A percentile compares a stretch with the other conserved stretches of the same genome.
These are phyloP conservation scores for Moricandia arvensis DNA, from an alignment of 345 rosid species.

Conservation along the genomic window DNA sequence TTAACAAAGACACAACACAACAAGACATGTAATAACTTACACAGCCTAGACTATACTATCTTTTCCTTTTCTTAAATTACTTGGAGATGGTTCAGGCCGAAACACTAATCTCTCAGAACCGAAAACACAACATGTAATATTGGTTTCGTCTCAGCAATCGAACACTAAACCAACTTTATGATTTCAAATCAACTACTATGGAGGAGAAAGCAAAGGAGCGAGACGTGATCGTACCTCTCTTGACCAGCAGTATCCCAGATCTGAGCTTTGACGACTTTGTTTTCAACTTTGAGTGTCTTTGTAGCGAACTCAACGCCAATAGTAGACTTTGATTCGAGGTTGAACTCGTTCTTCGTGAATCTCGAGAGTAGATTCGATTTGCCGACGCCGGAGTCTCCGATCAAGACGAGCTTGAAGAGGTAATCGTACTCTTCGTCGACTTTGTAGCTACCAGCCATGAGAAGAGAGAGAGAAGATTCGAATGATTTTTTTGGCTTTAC, in stretches of 20 bases:
- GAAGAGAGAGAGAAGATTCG: neutral
- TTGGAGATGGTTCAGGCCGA: too few species aligned
- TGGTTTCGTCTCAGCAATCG: too few species aligned
- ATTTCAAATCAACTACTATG: neutral
- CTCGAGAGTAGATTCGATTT: slow-evolving; percentile 39
- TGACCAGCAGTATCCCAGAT: slow-evolving; percentile 45
- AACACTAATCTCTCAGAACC: too few species aligned
- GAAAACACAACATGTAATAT: too few species aligned
- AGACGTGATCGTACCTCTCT: slow-evolving; percentile 29
- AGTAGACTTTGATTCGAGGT: slow-evolving; percentile 40
- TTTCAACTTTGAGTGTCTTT: slow-evolving; percentile 27
- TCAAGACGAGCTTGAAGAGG: slow-evolving; percentile 42
- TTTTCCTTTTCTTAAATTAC: too few species aligned
- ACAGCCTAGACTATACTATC: too few species aligned
- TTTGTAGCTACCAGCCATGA: slow-evolving; percentile 32
- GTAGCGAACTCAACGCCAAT: slow-evolving; percentile 44
- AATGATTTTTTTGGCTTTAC: neutral
- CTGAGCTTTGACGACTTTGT: slow-evolving; percentile 42
- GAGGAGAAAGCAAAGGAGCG: neutral
- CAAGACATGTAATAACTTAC: neutral
- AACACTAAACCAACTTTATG: neutral
- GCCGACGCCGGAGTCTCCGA: slow-evolving; percentile 42
- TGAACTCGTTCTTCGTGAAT: slow-evolving; percentile 41
- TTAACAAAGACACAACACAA: neutral
- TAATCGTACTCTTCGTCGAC: slow-evolving; percentile 41